These are phyloP conservation scores for Arachis monticola DNA, from an alignment of 331 rosid genomes.

Conservation along the genomic window DNA sequence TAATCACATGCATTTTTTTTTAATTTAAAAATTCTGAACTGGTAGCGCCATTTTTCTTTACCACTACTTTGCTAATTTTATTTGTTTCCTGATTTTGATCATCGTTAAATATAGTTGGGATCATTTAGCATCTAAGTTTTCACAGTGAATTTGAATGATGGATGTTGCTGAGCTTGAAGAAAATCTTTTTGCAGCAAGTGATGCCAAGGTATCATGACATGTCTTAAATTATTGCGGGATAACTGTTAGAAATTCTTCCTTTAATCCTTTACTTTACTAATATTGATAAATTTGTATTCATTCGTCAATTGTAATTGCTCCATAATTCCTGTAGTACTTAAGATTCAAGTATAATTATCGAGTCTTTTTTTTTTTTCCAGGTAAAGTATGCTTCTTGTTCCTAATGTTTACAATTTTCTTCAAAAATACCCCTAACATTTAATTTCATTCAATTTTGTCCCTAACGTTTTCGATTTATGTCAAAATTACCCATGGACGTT, in stretches of 20 bases:
- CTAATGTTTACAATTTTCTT: too few relatives aligned
- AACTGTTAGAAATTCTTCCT: constrained; percentile 16
- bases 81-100: constrained; percentile 15
- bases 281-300: background rate
- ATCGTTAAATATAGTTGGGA: constrained; percentile 50
- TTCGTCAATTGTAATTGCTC: background rate
- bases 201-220: constrained; percentile 74
- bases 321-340: background rate
- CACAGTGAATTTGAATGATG: constrained; percentile 57
- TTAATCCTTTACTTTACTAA: background rate
- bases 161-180: constrained; percentile 82
- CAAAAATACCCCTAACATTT: too few relatives aligned
- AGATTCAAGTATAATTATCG: constrained; percentile 4
- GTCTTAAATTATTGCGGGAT: background rate
- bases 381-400: too few relatives aligned
- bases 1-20: background rate
- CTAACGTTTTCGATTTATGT: too few relatives aligned
- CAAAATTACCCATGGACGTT: too few relatives aligned
- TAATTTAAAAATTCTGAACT: background rate
- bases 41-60: background rate
- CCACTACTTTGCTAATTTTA: constrained; percentile 26
- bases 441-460: too few relatives aligned
- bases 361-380: background rate
- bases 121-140: constrained; percentile 38
- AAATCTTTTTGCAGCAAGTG: constrained; percentile 84